Evolutionary conservation across 139 green algal genomes (phyloP), one percentile per base, ranked within the genome.

Genomic region (Coelastrella sp.): DNA sequence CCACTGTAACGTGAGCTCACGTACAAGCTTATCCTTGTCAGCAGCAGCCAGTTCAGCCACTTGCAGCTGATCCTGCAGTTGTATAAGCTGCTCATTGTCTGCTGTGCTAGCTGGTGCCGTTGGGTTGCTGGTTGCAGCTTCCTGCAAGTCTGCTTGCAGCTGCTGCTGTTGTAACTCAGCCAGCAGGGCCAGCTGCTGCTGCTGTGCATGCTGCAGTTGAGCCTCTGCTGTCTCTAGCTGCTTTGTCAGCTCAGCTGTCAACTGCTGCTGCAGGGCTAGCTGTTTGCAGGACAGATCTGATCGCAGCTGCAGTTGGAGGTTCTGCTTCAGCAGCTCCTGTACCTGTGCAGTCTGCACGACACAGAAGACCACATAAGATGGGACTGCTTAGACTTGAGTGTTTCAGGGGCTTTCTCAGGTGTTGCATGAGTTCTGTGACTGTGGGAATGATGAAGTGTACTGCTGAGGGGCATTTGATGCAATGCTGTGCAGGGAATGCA

Each of bases 141-240:
- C 51, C 75, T 57, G 75, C 40, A 66, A 62, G 4, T 83, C 37
- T 17, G 59, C 25, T 53, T 83, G 38, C 35, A 53, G 57, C 57
- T 69, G 75, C 75, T 83, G 75, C 75, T 64, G 71, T 45, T 64
- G 43, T 30, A 79, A 27, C 45, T 79, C 71, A 21, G 34, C 53
- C 23, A 57, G 75, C 25, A 59, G 17, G 1, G 27, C 40, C 32
- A 50, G 62, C 37, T 83, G 57, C 32, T 35, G 34, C 15, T 53
- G 7, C 34, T 71, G 35, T n/a, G 53, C 57, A 23, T 71, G 53
- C 75, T 83, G 75, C 75, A 69, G 25, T 25, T 53, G 75, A 11
- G 75, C 32, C 53, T 83, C 75, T 40, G 57, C 35, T 40, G 32
- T 34, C 38, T 4, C 53, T 21, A 83, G 75, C 75, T 83, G 75